Evolutionary conservation across 805 yeast genomes (phyloP).

Genomic region (Starmerella khaoyaiensis): DNA sequence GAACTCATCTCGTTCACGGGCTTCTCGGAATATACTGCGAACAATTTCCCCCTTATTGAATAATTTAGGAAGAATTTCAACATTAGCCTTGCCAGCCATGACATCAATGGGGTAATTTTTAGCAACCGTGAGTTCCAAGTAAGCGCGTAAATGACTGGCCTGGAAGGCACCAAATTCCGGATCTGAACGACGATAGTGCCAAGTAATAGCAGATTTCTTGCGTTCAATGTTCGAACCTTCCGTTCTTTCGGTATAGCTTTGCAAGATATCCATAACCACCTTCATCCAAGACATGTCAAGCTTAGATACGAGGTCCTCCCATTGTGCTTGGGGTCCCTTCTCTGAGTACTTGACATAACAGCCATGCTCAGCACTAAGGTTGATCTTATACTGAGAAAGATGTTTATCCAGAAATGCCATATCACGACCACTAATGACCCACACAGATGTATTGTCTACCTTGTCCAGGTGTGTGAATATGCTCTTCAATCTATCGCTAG

Average conservation of each 20-base stretch:
- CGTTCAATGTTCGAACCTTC: slow-evolving; percentile 80
- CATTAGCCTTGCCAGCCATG: slow-evolving; percentile 93
- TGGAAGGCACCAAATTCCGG: slow-evolving; percentile 86
- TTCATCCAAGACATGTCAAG: slow-evolving; percentile 91
- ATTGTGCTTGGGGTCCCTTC: slow-evolving; percentile 35
- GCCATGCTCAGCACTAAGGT: slow-evolving; percentile 94
- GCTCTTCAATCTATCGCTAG: slow-evolving; percentile 55
- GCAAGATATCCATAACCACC: slow-evolving; percentile 63
- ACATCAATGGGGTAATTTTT: slow-evolving; percentile 72
- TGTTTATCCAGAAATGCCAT: slow-evolving; percentile 77
- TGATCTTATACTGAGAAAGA: slow-evolving; percentile 63
- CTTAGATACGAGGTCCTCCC: slow-evolving; percentile 76
- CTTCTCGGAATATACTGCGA: slow-evolving; percentile 49
- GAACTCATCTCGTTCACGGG: slow-evolving; percentile 26
- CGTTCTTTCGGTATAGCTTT: slow-evolving; percentile 67
- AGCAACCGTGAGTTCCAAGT: slow-evolving; percentile 47
- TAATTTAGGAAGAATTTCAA: slow-evolving; percentile 91
- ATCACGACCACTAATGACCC: slow-evolving; percentile 96
- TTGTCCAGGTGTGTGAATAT: slow-evolving; percentile 47
- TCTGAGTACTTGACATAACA: slow-evolving; percentile 68
- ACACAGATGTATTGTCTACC: slow-evolving; percentile 74
- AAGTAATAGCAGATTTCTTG: slow-evolving; percentile 86
- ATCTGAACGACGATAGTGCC: slow-evolving; percentile 95
- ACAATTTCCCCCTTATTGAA: slow-evolving; percentile 97
- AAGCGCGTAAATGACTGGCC: slow-evolving; percentile 58